Evolutionary conservation across 495 filamentous ascomycete species (phyloP).

Genomic region (Daldinia grandis): DNA sequence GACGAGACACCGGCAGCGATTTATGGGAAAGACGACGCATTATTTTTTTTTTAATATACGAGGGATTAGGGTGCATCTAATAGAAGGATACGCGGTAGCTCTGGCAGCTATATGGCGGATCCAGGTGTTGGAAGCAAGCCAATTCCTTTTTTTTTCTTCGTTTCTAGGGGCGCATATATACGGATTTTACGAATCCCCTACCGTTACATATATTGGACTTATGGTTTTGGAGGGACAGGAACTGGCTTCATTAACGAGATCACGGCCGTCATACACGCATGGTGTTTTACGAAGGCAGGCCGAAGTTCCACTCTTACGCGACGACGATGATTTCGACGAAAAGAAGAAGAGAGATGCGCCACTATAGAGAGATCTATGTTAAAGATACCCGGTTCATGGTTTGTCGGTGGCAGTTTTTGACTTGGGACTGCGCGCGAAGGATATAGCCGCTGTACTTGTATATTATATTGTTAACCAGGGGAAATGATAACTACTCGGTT

Average conservation of each 20-base stretch:
- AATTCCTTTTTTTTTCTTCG: not conserved
- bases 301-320: not conserved
- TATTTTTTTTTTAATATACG: slow-evolving; percentile 13
- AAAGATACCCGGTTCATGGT: slow-evolving; percentile 36
- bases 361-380: slow-evolving; percentile 33
- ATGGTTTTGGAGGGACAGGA: not conserved
- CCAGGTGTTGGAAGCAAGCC: not conserved
- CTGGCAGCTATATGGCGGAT: slow-evolving; percentile 26
- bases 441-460: not conserved
- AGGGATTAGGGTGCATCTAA: slow-evolving; percentile 1
- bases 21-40: not conserved
- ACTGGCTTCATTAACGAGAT: not conserved
- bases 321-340: slow-evolving; percentile 4
- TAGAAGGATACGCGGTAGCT: slow-evolving; percentile 20
- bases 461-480: not conserved
- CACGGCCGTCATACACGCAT: not conserved
- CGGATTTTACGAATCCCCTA: not conserved
- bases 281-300: slow-evolving; percentile 5
- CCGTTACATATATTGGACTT: not conserved
- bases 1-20: not conserved
- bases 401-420: not conserved
- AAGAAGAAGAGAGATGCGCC: slow-evolving; percentile 19
- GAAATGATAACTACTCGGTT: not conserved
- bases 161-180: not conserved
- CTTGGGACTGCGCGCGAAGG: not conserved